phyloP scores from a whole-genome alignment of 768 basidiomycete genomes.

The Zangia roseola region DNA sequence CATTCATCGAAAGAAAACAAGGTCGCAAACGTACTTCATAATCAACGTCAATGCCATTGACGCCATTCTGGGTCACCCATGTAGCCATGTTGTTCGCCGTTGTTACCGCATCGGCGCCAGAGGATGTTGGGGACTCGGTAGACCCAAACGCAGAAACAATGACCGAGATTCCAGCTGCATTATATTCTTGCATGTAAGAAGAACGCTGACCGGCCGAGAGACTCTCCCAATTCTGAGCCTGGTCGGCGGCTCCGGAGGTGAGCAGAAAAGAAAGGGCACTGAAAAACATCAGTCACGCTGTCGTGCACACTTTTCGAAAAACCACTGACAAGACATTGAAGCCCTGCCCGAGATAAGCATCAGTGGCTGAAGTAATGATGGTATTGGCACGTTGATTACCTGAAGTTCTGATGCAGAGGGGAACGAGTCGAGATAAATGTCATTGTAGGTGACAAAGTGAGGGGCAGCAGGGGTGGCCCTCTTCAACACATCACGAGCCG shows the following conservation, averaged over 20 bases:
- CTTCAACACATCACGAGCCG: conserved; percentile 24
- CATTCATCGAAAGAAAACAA: no score
- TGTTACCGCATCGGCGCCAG: conserved; percentile 37
- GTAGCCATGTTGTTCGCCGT: conserved; percentile 44
- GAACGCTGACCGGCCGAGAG: conserved; percentile 40
- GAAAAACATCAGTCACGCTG: not conserved
- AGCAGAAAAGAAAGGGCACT: conserved; percentile 45
- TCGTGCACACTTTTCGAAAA: not conserved
- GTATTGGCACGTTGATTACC: conserved; percentile 26
- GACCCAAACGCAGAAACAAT: conserved; percentile 58
- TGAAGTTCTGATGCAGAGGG: conserved; percentile 45
- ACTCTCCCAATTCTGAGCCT: conserved; percentile 45
- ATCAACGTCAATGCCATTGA: conserved; percentile 56
- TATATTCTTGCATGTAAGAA: conserved; percentile 45
- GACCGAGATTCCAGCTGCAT: conserved; percentile 54
- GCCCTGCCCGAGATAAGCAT: conserved; percentile 21
- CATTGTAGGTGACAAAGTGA: conserved; percentile 45
- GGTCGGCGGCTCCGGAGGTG: conserved; percentile 40
- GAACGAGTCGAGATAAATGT: conserved; percentile 41
- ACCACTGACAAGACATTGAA: conserved; percentile 35
- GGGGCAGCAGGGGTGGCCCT: conserved; percentile 41
- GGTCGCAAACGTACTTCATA: conserved; percentile 37
- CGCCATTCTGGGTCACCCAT: conserved; percentile 44
- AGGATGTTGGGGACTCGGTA: conserved; percentile 40
- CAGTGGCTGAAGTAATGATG: not conserved